Conservation (phyloP, 2,329 filamentous ascomycete genomes). For the Sphaerulina populicola region DNA sequence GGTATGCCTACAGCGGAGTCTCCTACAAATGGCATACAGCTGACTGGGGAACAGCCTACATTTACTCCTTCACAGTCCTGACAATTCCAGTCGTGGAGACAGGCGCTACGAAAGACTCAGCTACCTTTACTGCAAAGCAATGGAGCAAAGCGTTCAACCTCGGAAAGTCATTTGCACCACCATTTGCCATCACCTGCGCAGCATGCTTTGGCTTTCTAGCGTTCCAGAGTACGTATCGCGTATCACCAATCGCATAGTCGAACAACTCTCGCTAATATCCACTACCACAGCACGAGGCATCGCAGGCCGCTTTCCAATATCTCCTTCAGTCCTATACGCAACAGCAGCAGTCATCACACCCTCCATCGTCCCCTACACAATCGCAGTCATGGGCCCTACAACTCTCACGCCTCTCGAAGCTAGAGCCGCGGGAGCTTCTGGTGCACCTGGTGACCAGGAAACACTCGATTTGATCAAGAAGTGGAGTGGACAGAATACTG, state of each 20-base stretch:
- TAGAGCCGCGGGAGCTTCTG: conserved; percentile 12
- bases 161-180: conserved; percentile 18
- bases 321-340: conserved; percentile 20
- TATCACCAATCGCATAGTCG: background rate
- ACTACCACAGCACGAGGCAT: conserved; percentile 6
- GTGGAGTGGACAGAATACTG: conserved; percentile 24
- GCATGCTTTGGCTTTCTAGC: conserved; percentile 20
- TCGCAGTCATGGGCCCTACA: conserved; percentile 20
- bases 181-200: conserved; percentile 18
- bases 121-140: conserved; percentile 20
- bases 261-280: background rate
- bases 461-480: conserved; percentile 19
- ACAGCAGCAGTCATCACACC: conserved; percentile 20
- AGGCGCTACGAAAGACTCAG: conserved; percentile 16
- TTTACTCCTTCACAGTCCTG: conserved; percentile 18
- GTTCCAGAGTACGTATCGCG: conserved; percentile 14
- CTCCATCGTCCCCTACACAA: conserved; percentile 25
- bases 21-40: background rate
- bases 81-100: conserved; percentile 19
- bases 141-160: conserved; percentile 22
- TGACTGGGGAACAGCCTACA: conserved; percentile 14
- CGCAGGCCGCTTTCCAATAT: conserved; percentile 10
- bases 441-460: conserved; percentile 19
- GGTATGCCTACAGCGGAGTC: background rate
- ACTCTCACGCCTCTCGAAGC: conserved; percentile 15